Evolutionary conservation across 331 rosid genomes (phyloP).

Genomic region (Prunus yedoensis): DNA sequence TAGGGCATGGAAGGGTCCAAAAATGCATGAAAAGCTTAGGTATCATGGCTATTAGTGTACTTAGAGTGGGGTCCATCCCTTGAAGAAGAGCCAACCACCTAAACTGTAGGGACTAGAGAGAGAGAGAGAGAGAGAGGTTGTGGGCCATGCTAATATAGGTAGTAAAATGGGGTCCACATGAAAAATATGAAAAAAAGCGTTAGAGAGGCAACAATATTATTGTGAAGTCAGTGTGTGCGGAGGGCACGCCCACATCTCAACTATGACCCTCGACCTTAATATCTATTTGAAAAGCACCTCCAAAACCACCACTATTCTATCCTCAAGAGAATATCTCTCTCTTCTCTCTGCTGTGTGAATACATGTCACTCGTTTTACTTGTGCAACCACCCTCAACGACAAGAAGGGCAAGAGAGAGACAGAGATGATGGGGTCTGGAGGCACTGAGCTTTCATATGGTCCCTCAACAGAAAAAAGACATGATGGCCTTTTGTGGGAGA

Average conservation of each 20-base stretch:
- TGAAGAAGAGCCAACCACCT: constrained; percentile 50
- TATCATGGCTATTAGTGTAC: constrained; percentile 53
- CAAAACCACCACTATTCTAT: constrained; percentile 35
- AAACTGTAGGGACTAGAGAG: constrained; percentile 9
- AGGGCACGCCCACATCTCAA: constrained; percentile 52
- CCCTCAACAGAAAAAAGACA: constrained; percentile 25
- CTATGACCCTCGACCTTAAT: constrained; percentile 57
- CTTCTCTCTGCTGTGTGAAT: constrained; percentile 7
- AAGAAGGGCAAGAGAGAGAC: constrained; percentile 30
- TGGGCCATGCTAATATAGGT: constrained; percentile 20
- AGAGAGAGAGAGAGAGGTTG: background rate
- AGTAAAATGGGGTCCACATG: constrained; percentile 18
- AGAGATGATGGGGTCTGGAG: constrained; percentile 62
- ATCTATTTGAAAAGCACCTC: constrained; percentile 49
- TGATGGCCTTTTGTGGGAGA: constrained; percentile 18
- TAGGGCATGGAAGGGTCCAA: constrained; percentile 38
- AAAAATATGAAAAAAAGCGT: constrained; percentile 16
- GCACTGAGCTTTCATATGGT: constrained; percentile 54
- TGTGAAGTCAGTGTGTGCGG: constrained; percentile 37
- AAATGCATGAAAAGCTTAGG: constrained; percentile 46
- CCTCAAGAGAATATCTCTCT: background rate
- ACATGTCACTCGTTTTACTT: constrained; percentile 32
- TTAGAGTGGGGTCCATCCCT: constrained; percentile 38
- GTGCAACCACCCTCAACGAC: constrained; percentile 48
- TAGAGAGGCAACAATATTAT: constrained; percentile 31